Evolutionary conservation across 805 yeast genomes (phyloP), one percentile per base, ranked within the genome.

Genomic region (Ogataea sp.): DNA sequence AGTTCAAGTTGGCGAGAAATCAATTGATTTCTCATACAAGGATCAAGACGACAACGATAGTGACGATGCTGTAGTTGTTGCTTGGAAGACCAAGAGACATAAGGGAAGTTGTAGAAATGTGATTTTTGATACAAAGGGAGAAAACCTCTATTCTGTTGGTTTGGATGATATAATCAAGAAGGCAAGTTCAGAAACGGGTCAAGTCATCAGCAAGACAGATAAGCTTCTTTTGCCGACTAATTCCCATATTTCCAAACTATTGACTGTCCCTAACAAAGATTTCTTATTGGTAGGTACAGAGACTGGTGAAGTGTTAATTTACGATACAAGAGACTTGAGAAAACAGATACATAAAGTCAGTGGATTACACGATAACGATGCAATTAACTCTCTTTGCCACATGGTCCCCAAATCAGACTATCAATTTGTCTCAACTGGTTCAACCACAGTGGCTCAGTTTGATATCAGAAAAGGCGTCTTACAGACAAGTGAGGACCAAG

Each of bases 1-100:
- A 6, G 66, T 43, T 29, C 42, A 56, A 41, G 55, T 55, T 29
- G 41, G 16, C 20, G 44, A 38, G 20, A 44, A 46, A 32, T 18
- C 43, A 3, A n/a, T 46, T 6, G 35, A 21, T 10, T 7, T 25
- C 14, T 23, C 20, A 8, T 18, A 6, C 17, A 34, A 35, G 16
- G 38, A 37, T 7, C 46, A 49, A 1, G 61, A 55, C 7, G 58
- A 52, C 20, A 55, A 52, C 6, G 53, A 44, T 5, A 59, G 58
- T 11, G 48, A 46, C 10, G 44, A 42, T 9, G 43, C 39, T 16
- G 37, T 65, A 16, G 53, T 68, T 4, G 51, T 71, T 21, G 40
- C 59, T 1, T 90, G 98, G 98, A 75, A 81, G 40, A 89, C 97
- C 0, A 84, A 76, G 51, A 73, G 97, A 55, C 97, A 90, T 55